These are phyloP conservation scores for Platismatia glauca DNA, from an alignment of 495 filamentous ascomycete species.

Conservation along the genomic window DNA sequence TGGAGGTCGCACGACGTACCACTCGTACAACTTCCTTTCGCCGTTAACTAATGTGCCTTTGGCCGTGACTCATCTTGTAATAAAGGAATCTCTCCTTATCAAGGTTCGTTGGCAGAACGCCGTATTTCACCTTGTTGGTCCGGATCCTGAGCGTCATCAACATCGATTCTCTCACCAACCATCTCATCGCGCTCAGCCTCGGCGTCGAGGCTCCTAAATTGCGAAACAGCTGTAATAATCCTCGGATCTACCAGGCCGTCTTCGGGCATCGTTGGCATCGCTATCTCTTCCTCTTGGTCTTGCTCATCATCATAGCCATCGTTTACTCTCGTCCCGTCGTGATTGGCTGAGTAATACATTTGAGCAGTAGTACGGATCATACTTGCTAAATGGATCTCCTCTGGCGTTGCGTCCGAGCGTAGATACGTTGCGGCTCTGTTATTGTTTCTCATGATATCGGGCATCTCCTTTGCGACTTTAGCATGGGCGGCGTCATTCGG, in stretches of 20 bases:
- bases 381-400: conserved; percentile 7
- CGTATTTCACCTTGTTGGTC: neutral
- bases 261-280: neutral
- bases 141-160: neutral
- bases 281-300: conserved; percentile 1
- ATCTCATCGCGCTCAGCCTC: neutral
- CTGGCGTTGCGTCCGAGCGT: neutral
- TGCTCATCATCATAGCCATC: neutral
- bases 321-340: neutral
- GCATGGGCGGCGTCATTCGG: neutral
- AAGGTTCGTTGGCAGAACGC: neutral
- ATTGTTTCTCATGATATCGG: conserved; percentile 5
- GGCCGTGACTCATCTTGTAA: neutral
- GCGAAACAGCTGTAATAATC: conserved; percentile 22
- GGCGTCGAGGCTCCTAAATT: conserved; percentile 29
- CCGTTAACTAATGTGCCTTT: neutral
- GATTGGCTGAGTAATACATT: neutral
- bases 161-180: neutral
- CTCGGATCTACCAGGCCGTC: conserved; percentile 1
- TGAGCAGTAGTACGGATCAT: conserved; percentile 3
- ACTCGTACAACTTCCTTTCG: neutral
- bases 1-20: neutral
- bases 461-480: conserved; percentile 7
- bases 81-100: neutral
- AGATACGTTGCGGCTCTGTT: neutral